Evolutionary conservation across 2,329 filamentous ascomycete species (phyloP).

Genomic region (Colletotrichum tofieldiae): DNA sequence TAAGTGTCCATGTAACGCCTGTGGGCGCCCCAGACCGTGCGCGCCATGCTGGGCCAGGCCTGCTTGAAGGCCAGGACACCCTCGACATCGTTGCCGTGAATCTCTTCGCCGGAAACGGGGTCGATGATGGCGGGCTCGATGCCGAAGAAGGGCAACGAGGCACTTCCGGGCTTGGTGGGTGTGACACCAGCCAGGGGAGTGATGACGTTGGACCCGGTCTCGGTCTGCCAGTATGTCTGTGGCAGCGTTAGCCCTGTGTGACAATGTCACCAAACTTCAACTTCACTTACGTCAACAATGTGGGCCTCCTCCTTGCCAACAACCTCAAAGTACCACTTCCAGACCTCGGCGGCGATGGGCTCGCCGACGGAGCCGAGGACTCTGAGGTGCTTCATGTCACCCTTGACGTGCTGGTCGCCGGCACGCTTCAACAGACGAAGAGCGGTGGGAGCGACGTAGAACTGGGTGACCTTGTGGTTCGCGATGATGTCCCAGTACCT

Average conservation of each 20-base stretch:
- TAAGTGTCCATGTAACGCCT: conserved; percentile 99
- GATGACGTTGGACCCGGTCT: conserved; percentile 97
- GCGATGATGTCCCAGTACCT: conserved; percentile 99
- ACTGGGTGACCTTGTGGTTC: conserved; percentile 95
- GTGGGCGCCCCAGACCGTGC: conserved; percentile 97
- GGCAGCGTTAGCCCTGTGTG: conserved; percentile 11
- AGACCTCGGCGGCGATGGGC: conserved; percentile 97
- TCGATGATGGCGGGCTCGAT: conserved; percentile 98
- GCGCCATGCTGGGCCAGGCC: conserved; percentile 98
- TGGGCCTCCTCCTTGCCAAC: conserved; percentile 96
- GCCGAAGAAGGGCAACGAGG: conserved; percentile 97
- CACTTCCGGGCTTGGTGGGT: conserved; percentile 96
- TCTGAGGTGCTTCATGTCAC: conserved; percentile 89
- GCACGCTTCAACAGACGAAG: conserved; percentile 95
- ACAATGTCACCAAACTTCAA: not conserved
- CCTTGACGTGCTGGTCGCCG: conserved; percentile 91
- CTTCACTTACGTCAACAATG: conserved; percentile 86
- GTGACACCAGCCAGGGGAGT: conserved; percentile 93
- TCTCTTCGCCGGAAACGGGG: conserved; percentile 93
- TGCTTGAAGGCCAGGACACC: conserved; percentile 98
- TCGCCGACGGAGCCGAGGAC: conserved; percentile 96
- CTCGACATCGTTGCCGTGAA: conserved; percentile 96
- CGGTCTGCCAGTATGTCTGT: conserved; percentile 99
- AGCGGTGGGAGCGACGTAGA: conserved; percentile 97
- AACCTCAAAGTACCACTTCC: conserved; percentile 99